Base-by-base conservation (phyloP, 305 asterid species). In the Striga hermonthica region DNA sequence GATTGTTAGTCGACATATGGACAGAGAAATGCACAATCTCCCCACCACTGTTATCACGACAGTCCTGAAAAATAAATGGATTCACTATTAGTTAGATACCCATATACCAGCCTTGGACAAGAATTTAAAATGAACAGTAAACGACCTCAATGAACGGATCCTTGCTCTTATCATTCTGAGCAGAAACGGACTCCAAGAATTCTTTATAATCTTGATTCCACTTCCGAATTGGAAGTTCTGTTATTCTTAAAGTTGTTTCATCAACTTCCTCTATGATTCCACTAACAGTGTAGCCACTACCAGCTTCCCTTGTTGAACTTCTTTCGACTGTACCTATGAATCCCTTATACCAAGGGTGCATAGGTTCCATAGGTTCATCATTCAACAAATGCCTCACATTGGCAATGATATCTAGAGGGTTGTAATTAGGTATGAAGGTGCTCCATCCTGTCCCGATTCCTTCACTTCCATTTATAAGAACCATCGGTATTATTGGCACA, bases 401-500 rank as follows among this genome's bases (percentile, higher is more conserved):
- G 12, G 84, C 82, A 13, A 94, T 78, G 60, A 91, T 85, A 71
- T 94, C 96, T 37, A 87, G 76, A 38, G 98, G 99, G 70, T 94
- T 88, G 56, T 94, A 94, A 74, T 94, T 91, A 5, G 97, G 97
- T 36, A 94, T 70, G 41, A 64, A 90, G 9, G 99, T 62, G 76
- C 99, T 94, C 99, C 99, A 94, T 38, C 96, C 96, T 34, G 99
- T 90, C 58, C 99, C 99, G 54, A 94, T 94, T 59, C 98, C 99
- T 84, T 94, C 99, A 80, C 98, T 86, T 48, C 99, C 99, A 79
- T 94, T 94, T 45, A 94, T 95, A 15, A 94, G 76, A 66, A 88
- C 98, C 83, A 72, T 66, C 28, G 98, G 99, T 71, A 94, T 87
- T 66, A 79, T 80, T 3, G 99, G 99, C 57, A 87, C 77, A 60